Conservation (phyloP, 2,329 filamentous ascomycete species). For the Sporothrix inflata region DNA sequence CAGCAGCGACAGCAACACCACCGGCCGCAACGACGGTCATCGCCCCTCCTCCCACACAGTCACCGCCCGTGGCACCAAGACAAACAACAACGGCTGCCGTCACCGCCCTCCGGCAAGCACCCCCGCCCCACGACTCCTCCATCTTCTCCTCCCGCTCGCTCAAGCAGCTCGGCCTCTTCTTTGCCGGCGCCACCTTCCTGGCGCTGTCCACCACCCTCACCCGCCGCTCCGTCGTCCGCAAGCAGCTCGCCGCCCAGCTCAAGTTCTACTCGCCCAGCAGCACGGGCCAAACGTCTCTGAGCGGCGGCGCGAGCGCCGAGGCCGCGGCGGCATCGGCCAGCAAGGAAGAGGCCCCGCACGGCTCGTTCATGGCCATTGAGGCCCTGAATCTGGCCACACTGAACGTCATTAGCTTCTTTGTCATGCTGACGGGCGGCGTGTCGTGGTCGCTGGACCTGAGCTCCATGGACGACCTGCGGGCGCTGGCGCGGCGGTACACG, state of each 20-base stretch:
- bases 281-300: slow-evolving; percentile 33
- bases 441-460: slow-evolving; percentile 80
- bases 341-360: slow-evolving; percentile 57
- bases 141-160: slow-evolving; percentile 53
- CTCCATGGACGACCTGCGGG: slow-evolving; percentile 65
- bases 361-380: slow-evolving; percentile 74
- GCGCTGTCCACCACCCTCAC: slow-evolving; percentile 71
- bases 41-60: background rate
- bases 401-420: slow-evolving; percentile 75
- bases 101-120: background rate
- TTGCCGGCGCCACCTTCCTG: slow-evolving; percentile 76
- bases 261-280: slow-evolving; percentile 69
- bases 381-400: slow-evolving; percentile 85
- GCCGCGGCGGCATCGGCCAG: slow-evolving; percentile 25
- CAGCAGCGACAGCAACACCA: background rate
- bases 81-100: slow-evolving; percentile 3
- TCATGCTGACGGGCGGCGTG: slow-evolving; percentile 74
- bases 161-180: slow-evolving; percentile 70
- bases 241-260: slow-evolving; percentile 64
- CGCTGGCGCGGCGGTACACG: slow-evolving; percentile 51
- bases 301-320: slow-evolving; percentile 34
- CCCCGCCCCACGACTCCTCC: slow-evolving; percentile 10
- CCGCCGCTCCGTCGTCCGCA: slow-evolving; percentile 68
- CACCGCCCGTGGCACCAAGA: background rate
- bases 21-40: background rate